These are phyloP conservation scores for Diaporthe vaccinii DNA, from an alignment of 2,329 filamentous ascomycete species.

Conservation along the genomic window DNA sequence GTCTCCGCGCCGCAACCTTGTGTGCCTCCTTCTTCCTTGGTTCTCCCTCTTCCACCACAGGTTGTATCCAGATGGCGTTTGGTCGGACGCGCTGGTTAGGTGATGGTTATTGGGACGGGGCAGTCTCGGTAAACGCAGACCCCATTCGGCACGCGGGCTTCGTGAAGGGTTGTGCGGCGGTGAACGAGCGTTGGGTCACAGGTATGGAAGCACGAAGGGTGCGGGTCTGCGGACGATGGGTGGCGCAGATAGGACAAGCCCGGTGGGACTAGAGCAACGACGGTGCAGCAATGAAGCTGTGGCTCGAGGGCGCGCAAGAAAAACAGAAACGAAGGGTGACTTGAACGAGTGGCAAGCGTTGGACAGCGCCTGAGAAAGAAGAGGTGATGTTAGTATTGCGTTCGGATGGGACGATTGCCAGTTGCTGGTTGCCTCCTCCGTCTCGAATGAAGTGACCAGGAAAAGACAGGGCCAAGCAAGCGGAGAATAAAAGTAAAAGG, in stretches of 20 bases:
- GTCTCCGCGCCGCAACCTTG: conserved; percentile 32
- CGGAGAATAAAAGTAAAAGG: conserved; percentile 31
- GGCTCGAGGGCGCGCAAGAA: conserved; percentile 27
- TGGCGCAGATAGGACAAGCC: conserved; percentile 38
- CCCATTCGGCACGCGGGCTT: conserved; percentile 37
- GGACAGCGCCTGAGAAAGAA: conserved; percentile 38
- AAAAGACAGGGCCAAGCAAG: conserved; percentile 27
- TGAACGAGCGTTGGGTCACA: conserved; percentile 29
- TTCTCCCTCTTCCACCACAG: conserved; percentile 26
- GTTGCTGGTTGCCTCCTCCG: conserved; percentile 12
- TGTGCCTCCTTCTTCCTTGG: conserved; percentile 28
- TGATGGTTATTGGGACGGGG: conserved; percentile 30
- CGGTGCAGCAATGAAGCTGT: conserved; percentile 33
- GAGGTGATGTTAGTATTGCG: conserved; percentile 36
- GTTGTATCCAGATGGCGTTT: conserved; percentile 22
- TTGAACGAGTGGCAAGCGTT: conserved; percentile 42
- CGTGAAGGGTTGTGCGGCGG: conserved; percentile 36
- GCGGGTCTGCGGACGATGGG: conserved; percentile 27
- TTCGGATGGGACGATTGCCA: conserved; percentile 19
- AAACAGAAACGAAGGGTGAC: conserved; percentile 19
- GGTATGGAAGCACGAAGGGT: conserved; percentile 23
- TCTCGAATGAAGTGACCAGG: conserved; percentile 29
- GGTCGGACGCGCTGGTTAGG: conserved; percentile 26
- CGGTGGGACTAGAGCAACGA: conserved; percentile 38
- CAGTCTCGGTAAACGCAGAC: conserved; percentile 34